Evolutionary conservation across 495 filamentous ascomycete genomes (phyloP), one percentile per base, ranked within the genome.

Genomic region (Cercophora scortea): DNA sequence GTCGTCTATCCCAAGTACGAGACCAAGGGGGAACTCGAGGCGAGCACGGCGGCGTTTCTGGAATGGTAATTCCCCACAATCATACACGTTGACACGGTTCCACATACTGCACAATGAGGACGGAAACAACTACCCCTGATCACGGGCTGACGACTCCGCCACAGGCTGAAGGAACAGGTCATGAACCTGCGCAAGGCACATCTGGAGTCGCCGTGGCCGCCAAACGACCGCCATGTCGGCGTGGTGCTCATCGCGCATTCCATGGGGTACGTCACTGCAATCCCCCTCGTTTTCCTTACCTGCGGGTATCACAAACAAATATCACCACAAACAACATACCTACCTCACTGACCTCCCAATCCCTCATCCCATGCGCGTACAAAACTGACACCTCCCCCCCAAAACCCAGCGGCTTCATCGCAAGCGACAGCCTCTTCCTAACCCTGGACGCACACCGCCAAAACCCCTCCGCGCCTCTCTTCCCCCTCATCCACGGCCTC

Each of bases 1-100:
- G 75, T 87, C 43, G 80, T 87, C 25, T 98, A 96, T 67, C 93
- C 93, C 6, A 88, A 85, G 60, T 98, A 88, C 64, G 90, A 96
- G 67, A 98, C 93, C 6, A 79, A 84, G 56, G 93, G 93, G 0
- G 90, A 95, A 61, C 67, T 98, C 48, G 77, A 77, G 35, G 79
- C 87, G 64, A 87, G 83, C 58, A 88, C 95, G 16, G 74, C 69
- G 16, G 74, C 77, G 5, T 91, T 98, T 58, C 77, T 88, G 56
- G 88, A 89, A 71, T 98, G 93, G 91, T 90, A 68, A 45, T 61
- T 47, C 25, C 25, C 25, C n/a, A n/a, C n/a, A n/a, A 25, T 2
- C 8, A 1, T 45, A 44, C 17, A 32, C 13, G 7, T 16, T 8
- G 16, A 25, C 1, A 18, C 34, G 38, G 13, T 38, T 15, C 25